Base-by-base conservation (phyloP, 2,329 filamentous ascomycete species). In the Amesomyces nigricolor region DNA sequence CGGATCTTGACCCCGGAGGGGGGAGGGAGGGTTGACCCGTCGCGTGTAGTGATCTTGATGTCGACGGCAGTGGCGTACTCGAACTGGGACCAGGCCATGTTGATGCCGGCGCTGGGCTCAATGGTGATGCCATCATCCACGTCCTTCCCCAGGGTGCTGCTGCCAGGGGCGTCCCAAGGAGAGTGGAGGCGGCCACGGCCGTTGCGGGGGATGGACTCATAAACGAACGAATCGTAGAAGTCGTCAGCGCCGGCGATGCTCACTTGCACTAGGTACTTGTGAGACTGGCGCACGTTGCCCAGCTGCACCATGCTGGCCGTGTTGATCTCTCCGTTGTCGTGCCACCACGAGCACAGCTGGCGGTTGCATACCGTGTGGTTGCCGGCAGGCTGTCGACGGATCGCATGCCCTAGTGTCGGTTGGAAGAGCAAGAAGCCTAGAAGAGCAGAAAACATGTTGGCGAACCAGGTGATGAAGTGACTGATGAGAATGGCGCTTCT, bases 101-200 rank as follows among this genome's bases (percentile, higher is more conserved):
- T 46, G 11, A 46, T 46, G 29, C 44, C 44, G 26, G 26, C 44
- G 29, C 6, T 14, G 29, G n/a, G 26, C 29, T 46, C 44, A 11
- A 46, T 46, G n/a, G 9, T 46, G 44, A 46, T 46, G 44, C 44
- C 43, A 22, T 45, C 44, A 17, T 46, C 44, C 44, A 46, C 44
- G 29, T 35, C 44, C 10, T 19, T n/a, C 14, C 44, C 29, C 14
- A 46, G 29, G 5, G 44, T 46, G 44, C 35, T 35, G 44, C 44
- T 46, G 29, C 11, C 14, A 4, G 44, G 26, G 44, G 26, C 3
- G 7, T 46, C 44, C 44, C 44, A 46, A 2, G 44, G 44, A n/a
- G 44, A 46, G 29, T 46, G 35, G 44, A 46, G 32, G 29, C 44
- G 44, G 10, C 44, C 44, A 16, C 44, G 44, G 14, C 44, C 44